These are phyloP conservation scores for Mortierella sp. DNA, from an alignment of 371 early-diverging fungal genomes.

Conservation along the genomic window DNA sequence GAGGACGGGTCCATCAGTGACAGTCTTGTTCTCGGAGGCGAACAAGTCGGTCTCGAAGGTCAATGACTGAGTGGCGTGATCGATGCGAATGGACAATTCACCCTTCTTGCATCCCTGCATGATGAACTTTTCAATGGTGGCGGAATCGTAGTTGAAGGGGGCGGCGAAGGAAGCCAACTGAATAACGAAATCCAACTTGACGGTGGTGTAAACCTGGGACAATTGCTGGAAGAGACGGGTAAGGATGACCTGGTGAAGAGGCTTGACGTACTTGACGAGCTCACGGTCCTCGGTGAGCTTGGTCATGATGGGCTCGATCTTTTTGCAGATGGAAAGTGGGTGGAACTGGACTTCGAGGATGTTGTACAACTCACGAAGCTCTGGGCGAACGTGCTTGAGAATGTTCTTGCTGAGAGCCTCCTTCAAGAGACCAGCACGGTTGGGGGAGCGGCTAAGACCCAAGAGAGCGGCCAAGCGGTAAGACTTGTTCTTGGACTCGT, in stretches of 20 bases:
- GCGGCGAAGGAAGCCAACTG: slow-evolving; percentile 89
- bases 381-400: slow-evolving; percentile 88
- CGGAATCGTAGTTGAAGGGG: slow-evolving; percentile 88
- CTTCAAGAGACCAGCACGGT: slow-evolving; percentile 90
- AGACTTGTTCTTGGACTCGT: slow-evolving; percentile 91
- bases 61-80: slow-evolving; percentile 91
- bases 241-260: slow-evolving; percentile 94
- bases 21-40: slow-evolving; percentile 73
- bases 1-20: slow-evolving; percentile 87
- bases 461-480: slow-evolving; percentile 89
- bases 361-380: slow-evolving; percentile 92
- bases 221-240: slow-evolving; percentile 96
- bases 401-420: slow-evolving; percentile 91
- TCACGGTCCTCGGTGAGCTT: slow-evolving; percentile 81
- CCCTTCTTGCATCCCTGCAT: slow-evolving; percentile 97
- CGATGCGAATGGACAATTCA: slow-evolving; percentile 94
- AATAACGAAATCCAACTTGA: slow-evolving; percentile 93
- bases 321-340: slow-evolving; percentile 96
- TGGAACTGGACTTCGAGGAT: slow-evolving; percentile 98
- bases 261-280: slow-evolving; percentile 89
- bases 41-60: slow-evolving; percentile 91
- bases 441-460: slow-evolving; percentile 87
- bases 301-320: slow-evolving; percentile 88
- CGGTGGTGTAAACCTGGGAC: slow-evolving; percentile 97
- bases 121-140: slow-evolving; percentile 95